Percentiles rank a stretch among this genome's conserved stretches.
Conservation (phyloP, 352 stramenopile genomes). For the Globisporangium alternatum region DNA sequence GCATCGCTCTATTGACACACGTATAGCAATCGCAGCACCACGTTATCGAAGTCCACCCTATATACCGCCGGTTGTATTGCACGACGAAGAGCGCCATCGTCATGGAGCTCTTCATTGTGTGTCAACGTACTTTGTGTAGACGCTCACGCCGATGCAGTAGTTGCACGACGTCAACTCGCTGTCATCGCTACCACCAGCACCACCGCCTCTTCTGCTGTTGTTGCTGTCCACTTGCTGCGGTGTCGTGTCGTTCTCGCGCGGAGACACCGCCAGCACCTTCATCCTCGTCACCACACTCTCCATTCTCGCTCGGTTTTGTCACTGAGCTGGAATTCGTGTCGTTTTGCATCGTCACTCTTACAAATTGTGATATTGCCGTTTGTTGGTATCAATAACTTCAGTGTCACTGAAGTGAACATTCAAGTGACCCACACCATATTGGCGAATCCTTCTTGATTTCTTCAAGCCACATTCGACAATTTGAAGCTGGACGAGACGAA, state of each 20-base stretch:
- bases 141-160: conserved; percentile 58
- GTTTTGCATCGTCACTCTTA: conserved; percentile 3
- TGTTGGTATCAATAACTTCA: background rate
- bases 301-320: conserved; percentile 3
- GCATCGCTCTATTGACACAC: conserved; percentile 34
- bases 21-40: background rate
- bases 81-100: background rate
- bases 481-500: background rate
- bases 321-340: background rate
- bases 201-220: background rate
- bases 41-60: background rate
- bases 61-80: background rate
- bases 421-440: background rate
- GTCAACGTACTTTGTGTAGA: conserved; percentile 59
- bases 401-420: background rate
- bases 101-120: background rate
- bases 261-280: conserved; percentile 8
- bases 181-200: background rate
- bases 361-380: background rate
- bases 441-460: conserved; percentile 5
- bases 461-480: conserved; percentile 6
- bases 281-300: conserved; percentile 1
- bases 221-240: conserved; percentile 4
- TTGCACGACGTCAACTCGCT: conserved; percentile 28
- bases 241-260: conserved; percentile 7